Evolutionary conservation across 345 rosid genomes (phyloP).

Genomic region (Carallia brachiata): DNA sequence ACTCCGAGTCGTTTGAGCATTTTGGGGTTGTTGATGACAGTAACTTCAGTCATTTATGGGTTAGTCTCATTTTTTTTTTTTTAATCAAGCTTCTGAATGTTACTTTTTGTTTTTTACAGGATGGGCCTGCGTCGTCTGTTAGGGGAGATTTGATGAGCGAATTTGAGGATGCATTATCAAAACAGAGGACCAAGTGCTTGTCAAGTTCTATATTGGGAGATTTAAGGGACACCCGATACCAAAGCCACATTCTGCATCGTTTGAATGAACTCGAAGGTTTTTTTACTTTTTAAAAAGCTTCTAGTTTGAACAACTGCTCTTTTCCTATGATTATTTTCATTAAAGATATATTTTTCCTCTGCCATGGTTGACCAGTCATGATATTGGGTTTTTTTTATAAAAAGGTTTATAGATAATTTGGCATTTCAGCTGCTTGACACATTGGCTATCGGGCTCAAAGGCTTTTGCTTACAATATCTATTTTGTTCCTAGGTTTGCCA

Average conservation of each 20-base stretch:
- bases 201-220: conserved; percentile 56
- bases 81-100: conserved; percentile 7
- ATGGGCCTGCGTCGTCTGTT: conserved; percentile 26
- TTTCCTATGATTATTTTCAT: neutral
- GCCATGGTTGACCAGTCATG: neutral
- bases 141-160: conserved; percentile 70
- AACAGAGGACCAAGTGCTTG: conserved; percentile 52
- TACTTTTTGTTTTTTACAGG: conserved; percentile 37
- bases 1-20: neutral
- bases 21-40: neutral
- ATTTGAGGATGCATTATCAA: conserved; percentile 78
- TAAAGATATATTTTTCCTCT: neutral
- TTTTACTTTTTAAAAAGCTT: conserved; percentile 13
- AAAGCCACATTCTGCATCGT: conserved; percentile 64
- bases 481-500: no score
- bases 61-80: neutral
- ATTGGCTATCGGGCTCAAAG: no score
- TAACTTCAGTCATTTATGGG: neutral
- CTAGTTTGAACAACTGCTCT: conserved; percentile 2
- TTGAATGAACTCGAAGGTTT: conserved; percentile 85
- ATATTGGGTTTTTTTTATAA: no score
- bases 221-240: conserved; percentile 49
- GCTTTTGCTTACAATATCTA: no score
- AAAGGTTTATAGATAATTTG: no score
- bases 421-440: no score